phyloP scores from a whole-genome alignment of 1,284 basidiomycete species.

The Malassezia slooffiae region DNA sequence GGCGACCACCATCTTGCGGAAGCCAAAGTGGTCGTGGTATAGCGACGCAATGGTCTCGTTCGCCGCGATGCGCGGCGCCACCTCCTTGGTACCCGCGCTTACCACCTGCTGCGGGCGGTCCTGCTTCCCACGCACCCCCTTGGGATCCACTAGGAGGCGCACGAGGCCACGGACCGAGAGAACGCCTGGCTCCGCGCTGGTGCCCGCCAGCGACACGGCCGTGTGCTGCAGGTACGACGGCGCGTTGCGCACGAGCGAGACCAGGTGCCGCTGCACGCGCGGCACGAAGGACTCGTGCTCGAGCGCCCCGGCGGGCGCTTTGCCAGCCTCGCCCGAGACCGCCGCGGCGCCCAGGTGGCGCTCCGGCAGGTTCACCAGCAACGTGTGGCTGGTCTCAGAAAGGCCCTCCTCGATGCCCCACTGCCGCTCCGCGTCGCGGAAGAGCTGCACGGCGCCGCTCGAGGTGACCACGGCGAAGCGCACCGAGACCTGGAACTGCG shows the following conservation, averaged over 20 bases:
- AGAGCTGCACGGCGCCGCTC: slow-evolving; percentile 67
- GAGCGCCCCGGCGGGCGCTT: slow-evolving; percentile 19
- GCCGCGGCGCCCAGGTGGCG: slow-evolving; percentile 47
- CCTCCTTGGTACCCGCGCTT: slow-evolving; percentile 47
- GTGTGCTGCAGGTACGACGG: neutral
- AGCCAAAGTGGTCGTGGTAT: slow-evolving; percentile 64
- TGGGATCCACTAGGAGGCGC: slow-evolving; percentile 2
- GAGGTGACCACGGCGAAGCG: slow-evolving; percentile 60
- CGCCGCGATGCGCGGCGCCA: slow-evolving; percentile 24
- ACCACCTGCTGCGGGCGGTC: slow-evolving; percentile 61
- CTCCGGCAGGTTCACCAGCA: slow-evolving; percentile 71
- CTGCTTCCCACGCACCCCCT: too few relatives aligned
- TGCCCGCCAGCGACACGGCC: neutral
- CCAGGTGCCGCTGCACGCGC: slow-evolving; percentile 33
- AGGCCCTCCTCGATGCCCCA: slow-evolving; percentile 80
- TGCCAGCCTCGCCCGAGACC: too few relatives aligned
- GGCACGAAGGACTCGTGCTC: slow-evolving; percentile 50
- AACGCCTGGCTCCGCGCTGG: too few relatives aligned
- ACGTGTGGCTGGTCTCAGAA: slow-evolving; percentile 52
- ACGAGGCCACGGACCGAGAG: neutral
- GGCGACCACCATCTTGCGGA: slow-evolving; percentile 69
- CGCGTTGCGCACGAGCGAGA: slow-evolving; percentile 5
- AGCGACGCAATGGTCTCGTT: slow-evolving; percentile 21
- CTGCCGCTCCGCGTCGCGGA: slow-evolving; percentile 56
- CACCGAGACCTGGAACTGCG: slow-evolving; percentile 49